Conservation (phyloP, 2,329 filamentous ascomycete species). For the Emmonsiellopsis sp. region DNA sequence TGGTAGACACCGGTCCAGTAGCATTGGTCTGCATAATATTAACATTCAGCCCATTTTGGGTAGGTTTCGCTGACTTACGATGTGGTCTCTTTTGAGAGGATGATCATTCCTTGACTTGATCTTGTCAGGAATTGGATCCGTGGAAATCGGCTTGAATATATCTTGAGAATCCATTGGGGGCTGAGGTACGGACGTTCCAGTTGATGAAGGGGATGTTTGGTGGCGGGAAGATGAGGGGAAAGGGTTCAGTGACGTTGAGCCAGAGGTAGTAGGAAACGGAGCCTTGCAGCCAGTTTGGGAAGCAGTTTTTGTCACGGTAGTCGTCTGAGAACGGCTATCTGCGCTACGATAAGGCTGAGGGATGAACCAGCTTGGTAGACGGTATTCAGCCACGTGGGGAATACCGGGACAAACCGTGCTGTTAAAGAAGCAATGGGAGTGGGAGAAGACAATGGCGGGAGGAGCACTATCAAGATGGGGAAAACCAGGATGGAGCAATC, state of each 20-base stretch:
- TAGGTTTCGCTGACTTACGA: slow-evolving; percentile 23
- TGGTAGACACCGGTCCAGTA: slow-evolving; percentile 33
- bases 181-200: background rate
- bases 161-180: slow-evolving; percentile 28
- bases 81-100: slow-evolving; percentile 31
- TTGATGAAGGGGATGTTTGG: background rate
- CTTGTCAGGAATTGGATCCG: slow-evolving; percentile 28
- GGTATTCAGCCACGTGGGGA: slow-evolving; percentile 2
- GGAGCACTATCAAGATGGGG: slow-evolving; percentile 6
- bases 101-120: slow-evolving; percentile 33
- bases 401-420: slow-evolving; percentile 3
- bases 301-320: background rate
- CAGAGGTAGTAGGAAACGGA: background rate
- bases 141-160: slow-evolving; percentile 34
- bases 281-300: background rate
- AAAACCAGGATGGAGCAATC: slow-evolving; percentile 1
- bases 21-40: slow-evolving; percentile 18
- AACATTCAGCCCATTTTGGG: background rate
- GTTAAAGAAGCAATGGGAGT: slow-evolving; percentile 2
- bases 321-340: background rate
- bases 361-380: background rate
- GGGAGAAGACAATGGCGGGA: background rate
- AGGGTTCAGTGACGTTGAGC: background rate
- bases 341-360: background rate
- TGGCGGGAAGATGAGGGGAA: background rate